phyloP scores from a whole-genome alignment of 2,329 filamentous ascomycete species.

The Sporothrix phasma region DNA sequence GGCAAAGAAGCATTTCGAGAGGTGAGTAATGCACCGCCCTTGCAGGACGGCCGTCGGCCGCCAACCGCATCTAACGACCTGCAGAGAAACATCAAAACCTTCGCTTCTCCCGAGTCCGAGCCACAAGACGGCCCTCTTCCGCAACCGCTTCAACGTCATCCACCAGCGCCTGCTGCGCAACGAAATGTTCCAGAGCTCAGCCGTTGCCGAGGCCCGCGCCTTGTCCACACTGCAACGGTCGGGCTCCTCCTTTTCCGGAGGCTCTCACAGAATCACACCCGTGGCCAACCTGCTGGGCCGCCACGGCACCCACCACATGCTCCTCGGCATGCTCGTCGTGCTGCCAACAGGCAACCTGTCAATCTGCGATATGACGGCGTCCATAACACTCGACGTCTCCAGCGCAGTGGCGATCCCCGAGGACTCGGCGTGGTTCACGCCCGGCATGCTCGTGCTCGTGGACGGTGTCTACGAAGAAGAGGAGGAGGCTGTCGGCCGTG shows the following conservation, averaged over 20 bases:
- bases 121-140: slow-evolving; percentile 77
- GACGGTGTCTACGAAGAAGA: slow-evolving; percentile 97
- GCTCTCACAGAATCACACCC: slow-evolving; percentile 75
- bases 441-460: slow-evolving; percentile 90
- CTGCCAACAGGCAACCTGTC: slow-evolving; percentile 74
- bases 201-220: slow-evolving; percentile 53
- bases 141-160: slow-evolving; percentile 84
- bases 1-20: slow-evolving; percentile 83
- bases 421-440: slow-evolving; percentile 82
- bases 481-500: slow-evolving; percentile 58
- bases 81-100: slow-evolving; percentile 51
- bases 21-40: slow-evolving; percentile 32
- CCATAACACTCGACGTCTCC: slow-evolving; percentile 71
- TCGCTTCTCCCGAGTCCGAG: slow-evolving; percentile 65
- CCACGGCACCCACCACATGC: slow-evolving; percentile 72
- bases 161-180: slow-evolving; percentile 88
- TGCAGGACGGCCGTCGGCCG: not conserved
- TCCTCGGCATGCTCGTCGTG: slow-evolving; percentile 72
- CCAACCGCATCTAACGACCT: slow-evolving; percentile 15
- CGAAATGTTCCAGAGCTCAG: slow-evolving; percentile 79
- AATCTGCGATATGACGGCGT: slow-evolving; percentile 79
- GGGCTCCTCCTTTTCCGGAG: slow-evolving; percentile 34
- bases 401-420: slow-evolving; percentile 75
- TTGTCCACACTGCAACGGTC: slow-evolving; percentile 43
- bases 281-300: slow-evolving; percentile 68